Conservation (phyloP, 306 rosid genomes). For the Hippophae rhamnoides region DNA sequence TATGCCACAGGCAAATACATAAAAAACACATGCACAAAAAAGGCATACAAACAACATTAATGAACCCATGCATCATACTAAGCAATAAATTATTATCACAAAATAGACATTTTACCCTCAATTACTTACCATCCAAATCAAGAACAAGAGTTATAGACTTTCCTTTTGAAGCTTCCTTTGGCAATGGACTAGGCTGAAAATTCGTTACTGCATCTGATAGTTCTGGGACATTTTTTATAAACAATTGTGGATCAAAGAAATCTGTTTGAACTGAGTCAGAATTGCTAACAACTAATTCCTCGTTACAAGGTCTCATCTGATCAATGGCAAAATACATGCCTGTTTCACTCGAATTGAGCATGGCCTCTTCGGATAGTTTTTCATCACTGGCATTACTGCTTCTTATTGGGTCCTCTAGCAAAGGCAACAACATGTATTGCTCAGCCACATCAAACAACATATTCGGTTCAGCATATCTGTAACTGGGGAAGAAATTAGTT, state of each 20-base stretch:
- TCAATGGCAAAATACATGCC: slow-evolving; percentile 62
- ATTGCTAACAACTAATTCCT: slow-evolving; percentile 45
- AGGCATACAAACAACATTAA: no score
- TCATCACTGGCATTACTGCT: slow-evolving; percentile 31
- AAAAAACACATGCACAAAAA: no score
- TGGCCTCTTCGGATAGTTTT: slow-evolving; percentile 41
- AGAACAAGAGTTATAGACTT: slow-evolving; percentile 75
- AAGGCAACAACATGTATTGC: slow-evolving; percentile 67
- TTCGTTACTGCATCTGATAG: slow-evolving; percentile 63
- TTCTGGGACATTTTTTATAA: slow-evolving; percentile 76
- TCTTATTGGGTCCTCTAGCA: slow-evolving; percentile 62
- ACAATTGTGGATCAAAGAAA: slow-evolving; percentile 80
- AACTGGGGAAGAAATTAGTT: slow-evolving; percentile 42
- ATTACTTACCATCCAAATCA: slow-evolving; percentile 87
- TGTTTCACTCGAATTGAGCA: slow-evolving; percentile 38
- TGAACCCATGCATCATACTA: no score
- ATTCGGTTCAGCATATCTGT: slow-evolving; percentile 44
- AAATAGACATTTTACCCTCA: background rate
- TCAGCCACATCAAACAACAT: slow-evolving; percentile 54
- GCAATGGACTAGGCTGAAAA: slow-evolving; percentile 39
- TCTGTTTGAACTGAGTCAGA: slow-evolving; percentile 58
- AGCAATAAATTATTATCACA: no score
- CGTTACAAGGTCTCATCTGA: slow-evolving; percentile 59
- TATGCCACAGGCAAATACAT: no score
- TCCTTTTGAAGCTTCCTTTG: slow-evolving; percentile 47